A percentile compares a stretch with the other conserved stretches of the same genome.
Evolutionary conservation across 441 rosid species (phyloP).

Genomic region (California macrophylla): DNA sequence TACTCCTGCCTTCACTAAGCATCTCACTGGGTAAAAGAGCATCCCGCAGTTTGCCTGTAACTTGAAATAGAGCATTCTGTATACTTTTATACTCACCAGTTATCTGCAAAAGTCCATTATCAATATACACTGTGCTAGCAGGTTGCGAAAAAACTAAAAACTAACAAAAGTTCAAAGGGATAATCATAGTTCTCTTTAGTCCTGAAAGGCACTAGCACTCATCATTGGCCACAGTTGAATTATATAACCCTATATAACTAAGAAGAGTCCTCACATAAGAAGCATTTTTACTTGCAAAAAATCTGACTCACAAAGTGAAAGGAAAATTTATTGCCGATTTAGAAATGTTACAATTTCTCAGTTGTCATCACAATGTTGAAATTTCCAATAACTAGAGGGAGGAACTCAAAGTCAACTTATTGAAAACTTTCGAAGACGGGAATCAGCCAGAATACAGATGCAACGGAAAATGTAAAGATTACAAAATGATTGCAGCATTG

Average conservation of each 20-base stretch:
- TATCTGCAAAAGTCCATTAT: conserved; percentile 27
- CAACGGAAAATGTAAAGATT: not conserved
- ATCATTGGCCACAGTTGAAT: too few relatives aligned
- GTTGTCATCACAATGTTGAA: not conserved
- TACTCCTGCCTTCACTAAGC: conserved; percentile 26
- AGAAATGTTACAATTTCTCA: not conserved
- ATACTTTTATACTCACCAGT: conserved; percentile 33
- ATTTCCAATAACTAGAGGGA: not conserved
- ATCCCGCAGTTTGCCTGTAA: conserved; percentile 33
- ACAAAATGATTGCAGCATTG: not conserved
- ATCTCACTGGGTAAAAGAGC: conserved; percentile 28
- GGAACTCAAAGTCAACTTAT: not conserved
- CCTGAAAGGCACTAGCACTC: not conserved
- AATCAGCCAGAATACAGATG: not conserved
- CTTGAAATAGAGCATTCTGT: conserved; percentile 33
- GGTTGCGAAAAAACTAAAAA: not conserved
- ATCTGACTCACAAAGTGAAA: not conserved
- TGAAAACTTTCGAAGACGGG: not conserved
- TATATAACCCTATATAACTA: not conserved
- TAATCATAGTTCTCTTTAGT: not conserved
- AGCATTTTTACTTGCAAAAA: not conserved
- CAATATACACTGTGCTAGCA: not conserved
- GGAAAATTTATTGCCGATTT: too few relatives aligned
- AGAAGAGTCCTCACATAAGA: not conserved
- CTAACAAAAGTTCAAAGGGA: not conserved